Evolutionary conservation across 2,329 filamentous ascomycete genomes (phyloP).

Genomic region (Colletotrichum melonis): DNA sequence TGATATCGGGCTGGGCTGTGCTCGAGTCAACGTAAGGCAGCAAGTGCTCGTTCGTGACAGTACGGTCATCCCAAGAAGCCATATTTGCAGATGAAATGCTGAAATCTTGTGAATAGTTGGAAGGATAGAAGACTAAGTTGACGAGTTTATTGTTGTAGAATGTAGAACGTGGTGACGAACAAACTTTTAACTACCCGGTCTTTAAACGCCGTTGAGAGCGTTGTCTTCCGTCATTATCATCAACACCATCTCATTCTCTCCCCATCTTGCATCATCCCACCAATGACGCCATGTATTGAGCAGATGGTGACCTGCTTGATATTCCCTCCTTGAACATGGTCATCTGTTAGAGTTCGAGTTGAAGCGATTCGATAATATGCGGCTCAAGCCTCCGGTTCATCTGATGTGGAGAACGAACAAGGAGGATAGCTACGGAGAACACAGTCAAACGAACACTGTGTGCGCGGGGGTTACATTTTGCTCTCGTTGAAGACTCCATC

Average conservation of each 20-base stretch:
- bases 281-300: neutral
- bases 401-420: neutral
- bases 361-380: neutral
- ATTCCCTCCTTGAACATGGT: neutral
- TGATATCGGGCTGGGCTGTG: conserved; percentile 9
- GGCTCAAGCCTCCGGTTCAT: neutral
- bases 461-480: neutral
- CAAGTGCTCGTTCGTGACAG: conserved; percentile 12
- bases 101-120: neutral
- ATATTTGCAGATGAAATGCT: neutral
- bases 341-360: neutral
- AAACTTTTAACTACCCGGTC: neutral
- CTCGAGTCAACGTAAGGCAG: conserved; percentile 17
- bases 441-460: neutral
- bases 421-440: neutral
- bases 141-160: neutral
- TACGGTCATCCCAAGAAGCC: neutral
- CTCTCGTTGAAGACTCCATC: neutral
- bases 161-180: neutral
- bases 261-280: neutral
- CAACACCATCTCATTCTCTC: neutral
- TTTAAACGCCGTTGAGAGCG: neutral
- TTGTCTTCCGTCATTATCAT: neutral
- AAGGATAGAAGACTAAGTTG: no score
- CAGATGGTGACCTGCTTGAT: neutral